Base-by-base conservation (phyloP, 495 filamentous ascomycete genomes). In the Neurospora intermedia region DNA sequence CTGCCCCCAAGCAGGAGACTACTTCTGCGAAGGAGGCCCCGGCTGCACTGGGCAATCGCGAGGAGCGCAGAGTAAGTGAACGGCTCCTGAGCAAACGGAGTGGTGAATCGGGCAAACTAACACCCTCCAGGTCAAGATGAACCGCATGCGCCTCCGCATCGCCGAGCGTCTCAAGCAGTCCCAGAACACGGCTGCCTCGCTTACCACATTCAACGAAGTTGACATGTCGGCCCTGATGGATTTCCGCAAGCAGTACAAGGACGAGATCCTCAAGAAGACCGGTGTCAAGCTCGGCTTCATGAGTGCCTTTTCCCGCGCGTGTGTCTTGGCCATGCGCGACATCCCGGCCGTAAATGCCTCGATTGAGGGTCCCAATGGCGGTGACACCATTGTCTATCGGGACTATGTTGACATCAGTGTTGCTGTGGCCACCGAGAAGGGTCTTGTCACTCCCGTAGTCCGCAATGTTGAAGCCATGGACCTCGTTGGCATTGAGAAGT, bases 161-260 rank as follows among this genome's bases (percentile, higher is more conserved):
- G 93, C 96, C 27, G 96, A 99, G 86, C 94, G 96, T 75, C 87
- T 99, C 70, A 99, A 99, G 88, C 96, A 99, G 80, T 98, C 95
- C 18, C 96, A 99, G 84, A 98, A 99, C 85, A 98, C 96, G 6
- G 96, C 96, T 71, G 96, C 96, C 43, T 97, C 96, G 18, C 84
- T 99, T 70, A 98, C 96, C 20, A 99, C 96, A 20, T 99, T 99
- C 87, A 97, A 99, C 82, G 96, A 99, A 82, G 96, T 99, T 69
- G 96, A 99, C 80, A 99, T 99, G 96, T 98, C 96, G 6, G 91
- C 91, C 15, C 84, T 99, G 23, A 97, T 99, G 93, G 93, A 97
- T 70, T 93, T 99, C 86, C 92, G 96, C 48, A 97, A 96, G 79
- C 82, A 92, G 39, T 99, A 98, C 87, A 98, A 98, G 84, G 96